A percentile compares a stretch with the other conserved stretches of the same genome.
phyloP scores from a whole-genome alignment of 1,284 basidiomycete species.

The Dichomitus squalens region DNA sequence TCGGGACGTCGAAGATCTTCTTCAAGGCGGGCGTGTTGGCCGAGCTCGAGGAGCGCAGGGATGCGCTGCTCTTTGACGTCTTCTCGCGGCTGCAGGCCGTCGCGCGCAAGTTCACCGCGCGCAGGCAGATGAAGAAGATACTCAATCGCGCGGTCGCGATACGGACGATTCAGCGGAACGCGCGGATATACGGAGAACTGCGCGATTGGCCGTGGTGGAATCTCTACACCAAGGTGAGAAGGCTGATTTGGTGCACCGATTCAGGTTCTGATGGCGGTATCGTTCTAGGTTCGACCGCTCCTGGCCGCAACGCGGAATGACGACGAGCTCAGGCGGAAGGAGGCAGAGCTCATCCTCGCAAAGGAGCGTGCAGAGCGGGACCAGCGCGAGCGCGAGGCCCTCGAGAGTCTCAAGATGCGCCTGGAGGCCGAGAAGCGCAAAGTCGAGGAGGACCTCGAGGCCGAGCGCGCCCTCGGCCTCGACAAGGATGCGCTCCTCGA shows the following conservation, averaged over 20 bases:
- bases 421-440: constrained; percentile 82
- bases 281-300: constrained; percentile 78
- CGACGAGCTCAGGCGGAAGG: constrained; percentile 89
- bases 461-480: constrained; percentile 77
- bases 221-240: constrained; percentile 83
- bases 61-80: constrained; percentile 85
- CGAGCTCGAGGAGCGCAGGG: constrained; percentile 95
- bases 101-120: constrained; percentile 83
- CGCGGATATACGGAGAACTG: constrained; percentile 86
- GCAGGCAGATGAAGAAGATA: constrained; percentile 94
- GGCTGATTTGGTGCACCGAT: no score
- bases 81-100: constrained; percentile 90
- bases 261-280: not conserved
- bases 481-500: constrained; percentile 90
- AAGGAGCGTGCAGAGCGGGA: constrained; percentile 89
- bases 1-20: constrained; percentile 98
- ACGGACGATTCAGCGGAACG: constrained; percentile 93
- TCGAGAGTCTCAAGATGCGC: constrained; percentile 79
- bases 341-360: constrained; percentile 80
- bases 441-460: constrained; percentile 81
- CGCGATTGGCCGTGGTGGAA: constrained; percentile 99
- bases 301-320: constrained; percentile 93
- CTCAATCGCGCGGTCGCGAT: constrained; percentile 92
- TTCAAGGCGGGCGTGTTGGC: constrained; percentile 99
- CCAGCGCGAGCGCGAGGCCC: constrained; percentile 73